phyloP scores from a whole-genome alignment of 2,329 filamentous ascomycete species.

The Tolypocladium ovalisporum region DNA sequence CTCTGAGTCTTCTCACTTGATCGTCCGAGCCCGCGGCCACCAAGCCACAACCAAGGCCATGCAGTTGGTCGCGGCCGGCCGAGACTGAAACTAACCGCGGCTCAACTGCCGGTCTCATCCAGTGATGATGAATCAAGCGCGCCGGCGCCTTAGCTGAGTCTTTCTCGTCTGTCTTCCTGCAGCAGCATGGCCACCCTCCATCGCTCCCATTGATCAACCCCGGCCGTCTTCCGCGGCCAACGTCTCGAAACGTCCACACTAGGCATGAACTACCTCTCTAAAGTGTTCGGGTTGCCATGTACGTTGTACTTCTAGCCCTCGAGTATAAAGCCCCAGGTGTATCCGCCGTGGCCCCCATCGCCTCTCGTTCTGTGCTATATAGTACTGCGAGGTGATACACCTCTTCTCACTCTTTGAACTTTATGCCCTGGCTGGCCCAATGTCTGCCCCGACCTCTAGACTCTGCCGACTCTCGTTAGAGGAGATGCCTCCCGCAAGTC shows the following conservation, averaged over 20 bases:
- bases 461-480: conserved; percentile 18
- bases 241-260: not conserved
- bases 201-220: not conserved
- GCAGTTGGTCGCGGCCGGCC: not conserved
- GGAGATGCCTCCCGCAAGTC: conserved; percentile 17
- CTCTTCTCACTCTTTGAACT: not conserved
- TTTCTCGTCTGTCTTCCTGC: not conserved
- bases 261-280: not conserved
- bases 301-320: not conserved
- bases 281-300: not conserved
- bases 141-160: not conserved
- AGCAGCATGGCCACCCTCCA: not conserved
- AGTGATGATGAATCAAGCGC: not conserved
- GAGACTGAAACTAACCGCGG: not conserved
- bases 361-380: not conserved
- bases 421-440: conserved; percentile 3
- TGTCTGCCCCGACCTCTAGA: conserved; percentile 14
- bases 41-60: not conserved
- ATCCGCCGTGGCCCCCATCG: not conserved
- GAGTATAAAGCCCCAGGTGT: not conserved
- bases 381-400: not conserved
- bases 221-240: not conserved
- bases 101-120: conserved; percentile 1
- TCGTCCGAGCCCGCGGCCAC: not conserved
- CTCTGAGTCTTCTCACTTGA: too few relatives aligned